Percentiles rank a stretch among this genome's conserved stretches.
Conservation (phyloP, 2,329 filamentous ascomycete species). For the Huntiella decipiens region DNA sequence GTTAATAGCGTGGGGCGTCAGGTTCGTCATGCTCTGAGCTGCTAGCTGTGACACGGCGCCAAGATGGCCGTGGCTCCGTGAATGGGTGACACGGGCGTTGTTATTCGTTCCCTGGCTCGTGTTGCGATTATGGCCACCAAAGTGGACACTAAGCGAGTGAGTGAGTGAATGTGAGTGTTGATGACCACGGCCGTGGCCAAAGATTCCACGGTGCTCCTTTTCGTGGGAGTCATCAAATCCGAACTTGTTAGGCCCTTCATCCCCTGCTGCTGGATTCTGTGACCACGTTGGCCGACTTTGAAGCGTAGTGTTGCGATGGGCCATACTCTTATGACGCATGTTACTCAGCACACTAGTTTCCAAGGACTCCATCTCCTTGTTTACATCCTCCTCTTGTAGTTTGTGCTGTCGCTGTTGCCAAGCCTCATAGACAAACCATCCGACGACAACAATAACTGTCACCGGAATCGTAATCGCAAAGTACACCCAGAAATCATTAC, state of each 20-base stretch:
- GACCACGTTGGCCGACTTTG: constrained; percentile 38
- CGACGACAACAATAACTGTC: constrained; percentile 32
- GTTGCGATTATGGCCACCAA: background rate
- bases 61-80: constrained; percentile 1
- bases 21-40: constrained; percentile 3
- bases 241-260: background rate
- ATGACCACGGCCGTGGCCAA: background rate
- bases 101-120: background rate
- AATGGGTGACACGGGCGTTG: background rate
- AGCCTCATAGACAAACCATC: constrained; percentile 36
- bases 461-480: constrained; percentile 41
- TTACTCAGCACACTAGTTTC: constrained; percentile 37
- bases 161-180: background rate
- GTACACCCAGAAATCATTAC: constrained; percentile 38
- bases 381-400: constrained; percentile 31
- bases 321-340: constrained; percentile 37
- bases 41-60: constrained; percentile 1
- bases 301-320: constrained; percentile 27
- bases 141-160: constrained; percentile 16
- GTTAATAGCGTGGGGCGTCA: constrained; percentile 1
- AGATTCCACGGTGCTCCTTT: background rate
- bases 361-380: constrained; percentile 35
- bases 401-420: constrained; percentile 29
- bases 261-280: constrained; percentile 22
- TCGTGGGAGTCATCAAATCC: background rate